Percentiles rank a stretch among this genome's conserved stretches.
These are phyloP conservation scores for Aurantiochytrium sp. DNA, from an alignment of 108 stramenopile genomes.

Conservation along the genomic window DNA sequence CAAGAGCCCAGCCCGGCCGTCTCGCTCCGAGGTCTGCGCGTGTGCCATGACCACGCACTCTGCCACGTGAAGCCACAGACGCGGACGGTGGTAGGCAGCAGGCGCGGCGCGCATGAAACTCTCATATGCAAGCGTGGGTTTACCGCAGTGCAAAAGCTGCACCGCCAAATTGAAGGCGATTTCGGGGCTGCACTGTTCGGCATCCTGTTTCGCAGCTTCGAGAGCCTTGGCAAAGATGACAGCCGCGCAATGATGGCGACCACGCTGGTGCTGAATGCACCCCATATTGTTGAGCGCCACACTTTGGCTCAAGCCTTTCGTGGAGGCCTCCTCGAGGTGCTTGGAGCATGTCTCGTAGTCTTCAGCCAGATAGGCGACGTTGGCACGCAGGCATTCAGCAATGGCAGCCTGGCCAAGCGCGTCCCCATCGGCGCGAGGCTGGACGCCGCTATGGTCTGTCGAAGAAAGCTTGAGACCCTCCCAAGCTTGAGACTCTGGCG, in stretches of 20 bases:
- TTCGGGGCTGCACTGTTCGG: neutral
- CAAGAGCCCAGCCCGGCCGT: neutral
- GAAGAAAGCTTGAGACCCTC: neutral
- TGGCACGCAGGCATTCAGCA: neutral
- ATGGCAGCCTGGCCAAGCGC: neutral
- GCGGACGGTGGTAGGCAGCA: neutral
- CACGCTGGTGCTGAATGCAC: neutral
- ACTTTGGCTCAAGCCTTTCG: neutral
- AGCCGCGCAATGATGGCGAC: neutral
- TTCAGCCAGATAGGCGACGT: neutral
- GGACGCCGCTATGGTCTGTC: neutral
- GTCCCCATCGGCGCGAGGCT: neutral
- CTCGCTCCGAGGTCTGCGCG: neutral
- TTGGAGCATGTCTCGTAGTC: neutral
- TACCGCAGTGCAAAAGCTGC: neutral
- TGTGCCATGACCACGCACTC: conserved; percentile 3
- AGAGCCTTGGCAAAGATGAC: neutral
- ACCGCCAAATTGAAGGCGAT: neutral
- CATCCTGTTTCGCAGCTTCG: neutral
- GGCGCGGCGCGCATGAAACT: neutral
- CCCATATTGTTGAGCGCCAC: neutral
- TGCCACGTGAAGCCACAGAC: neutral
- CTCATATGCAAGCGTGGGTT: neutral
- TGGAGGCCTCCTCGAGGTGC: neutral
- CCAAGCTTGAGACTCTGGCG: neutral